Evolutionary conservation across 352 stramenopile genomes (phyloP), one percentile per base, ranked within the genome.

Genomic region (Globisporangium spiculum): DNA sequence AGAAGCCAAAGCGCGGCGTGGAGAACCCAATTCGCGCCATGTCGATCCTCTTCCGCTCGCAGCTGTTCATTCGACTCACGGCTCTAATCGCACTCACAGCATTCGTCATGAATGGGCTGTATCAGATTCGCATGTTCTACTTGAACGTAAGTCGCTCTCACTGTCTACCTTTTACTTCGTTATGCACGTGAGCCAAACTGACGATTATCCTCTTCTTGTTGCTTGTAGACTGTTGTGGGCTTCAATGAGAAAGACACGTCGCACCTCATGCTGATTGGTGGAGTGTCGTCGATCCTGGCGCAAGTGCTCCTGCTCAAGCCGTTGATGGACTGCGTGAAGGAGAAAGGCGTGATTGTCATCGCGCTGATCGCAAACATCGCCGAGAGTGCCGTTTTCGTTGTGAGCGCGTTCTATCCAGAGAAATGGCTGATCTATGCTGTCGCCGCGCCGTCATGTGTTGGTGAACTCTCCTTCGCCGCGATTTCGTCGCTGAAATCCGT

Each of bases 291-390:
- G 14, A 83, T 94, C 46, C 14, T 90, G 16, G 78, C 83, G 5
- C 86, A 94, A 54, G 57, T 69, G 26, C 22, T 91, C n/a, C 44
- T 91, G 16, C 78, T 94, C n/a, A 86, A 82, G 8, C 79, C 81
- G 4, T 48, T 92, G 1, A 83, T 94, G 67, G 55, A 53, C 26
- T 89, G 78, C 14, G 68, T 87, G 22, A 76, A 73, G 53, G 84
- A 94, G 60, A 86, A 82, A 12, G 83, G 84, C 12, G 84, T 91
- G 36, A 89, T 94, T 63, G 69, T 91, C 36, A 75, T 92, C 32
- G 75, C 83, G 2, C 60, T 92, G 30, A 5, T 83, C 24, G 73
- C 70, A 2, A 78, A 67, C 41, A 81, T 83, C 24, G 1, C 87
- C 26, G 75, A 83, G 10, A 79, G 73, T 6, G 73, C 44, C 22